A percentile compares a stretch with the other conserved stretches of the same genome.
Conservation (phyloP, 129 eudicot genomes). For the Erigeron canadensis region DNA sequence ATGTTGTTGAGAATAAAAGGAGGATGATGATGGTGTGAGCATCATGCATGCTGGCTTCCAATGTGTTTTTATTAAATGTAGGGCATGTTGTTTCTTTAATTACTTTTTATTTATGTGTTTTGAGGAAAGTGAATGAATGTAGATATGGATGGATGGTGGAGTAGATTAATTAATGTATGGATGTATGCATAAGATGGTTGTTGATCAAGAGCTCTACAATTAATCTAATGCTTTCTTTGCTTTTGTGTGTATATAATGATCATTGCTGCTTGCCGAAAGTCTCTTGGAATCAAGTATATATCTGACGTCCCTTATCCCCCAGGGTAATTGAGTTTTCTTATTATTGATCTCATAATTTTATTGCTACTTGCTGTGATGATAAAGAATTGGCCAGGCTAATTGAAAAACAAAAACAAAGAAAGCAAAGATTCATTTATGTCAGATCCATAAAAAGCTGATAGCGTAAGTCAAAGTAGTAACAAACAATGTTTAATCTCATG, state of each 20-base stretch:
- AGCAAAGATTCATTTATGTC: too few species aligned
- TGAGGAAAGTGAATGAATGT: slow-evolving; percentile 39
- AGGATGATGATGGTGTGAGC: slow-evolving; percentile 35
- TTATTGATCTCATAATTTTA: too few species aligned
- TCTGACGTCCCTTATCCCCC: too few species aligned
- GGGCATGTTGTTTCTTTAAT: slow-evolving; percentile 31
- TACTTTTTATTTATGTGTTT: slow-evolving; percentile 23
- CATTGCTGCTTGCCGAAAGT: not conserved
- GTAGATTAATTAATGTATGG: slow-evolving; percentile 24
- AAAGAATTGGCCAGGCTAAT: too few species aligned
- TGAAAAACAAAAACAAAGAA: too few species aligned
- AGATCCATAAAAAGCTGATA: too few species aligned
- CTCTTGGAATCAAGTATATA: too few species aligned
- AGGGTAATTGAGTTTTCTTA: too few species aligned
- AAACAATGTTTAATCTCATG: too few species aligned
- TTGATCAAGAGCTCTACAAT: slow-evolving; percentile 24
- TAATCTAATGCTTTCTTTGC: slow-evolving; percentile 25
- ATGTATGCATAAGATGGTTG: slow-evolving; percentile 31
- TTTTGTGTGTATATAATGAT: slow-evolving; percentile 14
- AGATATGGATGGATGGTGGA: slow-evolving; percentile 30
- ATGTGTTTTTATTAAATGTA: slow-evolving; percentile 23
- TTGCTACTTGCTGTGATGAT: too few species aligned
- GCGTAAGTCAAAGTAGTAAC: too few species aligned
- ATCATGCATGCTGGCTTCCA: slow-evolving; percentile 28
- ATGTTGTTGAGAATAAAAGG: slow-evolving; percentile 32